phyloP scores from a whole-genome alignment of 177 flowering plant species.

The Vitis hybrid region DNA sequence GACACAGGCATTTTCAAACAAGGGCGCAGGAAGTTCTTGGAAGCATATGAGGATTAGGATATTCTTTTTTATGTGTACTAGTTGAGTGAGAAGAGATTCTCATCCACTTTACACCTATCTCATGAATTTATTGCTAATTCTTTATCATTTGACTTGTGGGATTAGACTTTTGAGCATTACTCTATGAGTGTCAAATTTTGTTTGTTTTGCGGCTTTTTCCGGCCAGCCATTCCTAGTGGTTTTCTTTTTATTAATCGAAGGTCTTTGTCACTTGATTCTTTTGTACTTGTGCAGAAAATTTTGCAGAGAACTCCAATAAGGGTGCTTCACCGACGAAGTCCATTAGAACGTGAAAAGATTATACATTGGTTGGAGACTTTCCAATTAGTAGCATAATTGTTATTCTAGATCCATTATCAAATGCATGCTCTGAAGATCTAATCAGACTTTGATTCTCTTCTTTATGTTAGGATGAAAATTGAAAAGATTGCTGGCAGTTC shows the following conservation, averaged over 20 bases:
- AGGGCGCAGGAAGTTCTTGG: neutral
- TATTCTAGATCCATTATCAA: neutral
- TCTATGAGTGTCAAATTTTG: neutral
- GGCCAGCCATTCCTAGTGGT: neutral
- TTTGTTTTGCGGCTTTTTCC: neutral
- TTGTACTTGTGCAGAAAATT: slow-evolving; percentile 49
- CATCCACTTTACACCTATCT: neutral
- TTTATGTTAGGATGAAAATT: slow-evolving; percentile 69
- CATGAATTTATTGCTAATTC: too few species aligned
- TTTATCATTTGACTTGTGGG: too few species aligned
- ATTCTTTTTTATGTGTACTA: neutral
- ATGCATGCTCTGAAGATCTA: neutral
- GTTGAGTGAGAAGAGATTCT: neutral
- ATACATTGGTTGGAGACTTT: slow-evolving; percentile 73
- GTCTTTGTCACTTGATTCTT: neutral
- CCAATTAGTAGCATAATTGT: neutral
- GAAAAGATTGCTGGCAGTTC: slow-evolving; percentile 69
- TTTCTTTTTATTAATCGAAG: slow-evolving; percentile 2
- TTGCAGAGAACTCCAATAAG: slow-evolving; percentile 90
- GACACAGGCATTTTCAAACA: neutral
- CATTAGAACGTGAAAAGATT: slow-evolving; percentile 80
- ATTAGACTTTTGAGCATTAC: neutral
- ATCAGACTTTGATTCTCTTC: slow-evolving; percentile 1
- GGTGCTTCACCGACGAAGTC: slow-evolving; percentile 98
- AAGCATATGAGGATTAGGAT: neutral